Conservation (phyloP, 208 protist species). For the Leishmania mexicana region DNA sequence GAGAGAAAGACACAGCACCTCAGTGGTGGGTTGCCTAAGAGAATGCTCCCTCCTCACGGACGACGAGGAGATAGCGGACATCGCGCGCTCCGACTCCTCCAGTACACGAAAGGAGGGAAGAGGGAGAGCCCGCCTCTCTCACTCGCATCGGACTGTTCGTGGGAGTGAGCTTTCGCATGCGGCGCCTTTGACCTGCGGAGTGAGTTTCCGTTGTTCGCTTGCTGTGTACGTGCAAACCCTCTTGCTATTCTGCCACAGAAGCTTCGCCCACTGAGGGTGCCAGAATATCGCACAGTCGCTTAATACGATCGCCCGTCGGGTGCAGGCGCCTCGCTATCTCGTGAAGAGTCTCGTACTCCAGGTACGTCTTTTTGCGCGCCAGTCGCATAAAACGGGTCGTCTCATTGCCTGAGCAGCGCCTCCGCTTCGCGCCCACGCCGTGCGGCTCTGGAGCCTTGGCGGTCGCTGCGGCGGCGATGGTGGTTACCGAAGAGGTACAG, state of each 20-base stretch:
- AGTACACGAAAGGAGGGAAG: background rate
- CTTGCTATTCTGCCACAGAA: background rate
- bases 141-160: background rate
- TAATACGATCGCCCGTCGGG: conserved; percentile 17
- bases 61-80: background rate
- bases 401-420: background rate
- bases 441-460: background rate
- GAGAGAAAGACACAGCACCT: background rate
- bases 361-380: conserved; percentile 44
- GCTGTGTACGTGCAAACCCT: background rate
- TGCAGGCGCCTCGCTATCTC: conserved; percentile 32
- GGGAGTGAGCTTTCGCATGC: background rate
- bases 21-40: background rate
- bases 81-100: background rate
- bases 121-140: background rate
- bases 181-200: background rate
- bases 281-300: conserved; percentile 29
- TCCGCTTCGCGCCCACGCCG: background rate
- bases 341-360: conserved; percentile 51
- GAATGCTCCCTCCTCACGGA: background rate
- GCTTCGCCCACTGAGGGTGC: conserved; percentile 26
- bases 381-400: conserved; percentile 39
- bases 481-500: background rate
- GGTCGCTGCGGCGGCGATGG: background rate
- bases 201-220: background rate